Conservation (phyloP, 2,329 filamentous ascomycete genomes). For the Pseudocercospora vitis region DNA sequence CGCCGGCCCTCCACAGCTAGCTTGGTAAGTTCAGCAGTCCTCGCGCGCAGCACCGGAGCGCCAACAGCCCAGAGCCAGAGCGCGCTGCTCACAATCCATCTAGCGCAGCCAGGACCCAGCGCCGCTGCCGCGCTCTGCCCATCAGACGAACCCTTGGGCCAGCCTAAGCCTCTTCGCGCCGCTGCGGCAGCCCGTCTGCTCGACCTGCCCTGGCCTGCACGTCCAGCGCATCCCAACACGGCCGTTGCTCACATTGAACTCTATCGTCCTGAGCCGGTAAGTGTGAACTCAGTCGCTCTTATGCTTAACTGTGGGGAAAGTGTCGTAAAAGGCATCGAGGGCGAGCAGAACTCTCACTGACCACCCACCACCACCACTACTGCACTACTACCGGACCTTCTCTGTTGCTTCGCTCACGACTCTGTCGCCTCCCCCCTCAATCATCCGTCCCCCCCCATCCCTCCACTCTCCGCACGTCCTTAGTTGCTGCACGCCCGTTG, state of each 20-base stretch:
- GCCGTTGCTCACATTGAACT: constrained; percentile 32
- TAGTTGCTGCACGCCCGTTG: neutral
- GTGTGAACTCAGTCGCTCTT: constrained; percentile 34
- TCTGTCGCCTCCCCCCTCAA: neutral
- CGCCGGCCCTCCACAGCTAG: constrained; percentile 15
- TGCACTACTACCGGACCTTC: neutral
- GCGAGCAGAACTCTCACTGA: too few relatives aligned
- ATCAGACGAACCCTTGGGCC: constrained; percentile 19
- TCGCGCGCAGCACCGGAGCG: constrained; percentile 11
- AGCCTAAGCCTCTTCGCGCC: constrained; percentile 5
- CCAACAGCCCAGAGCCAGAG: constrained; percentile 6
- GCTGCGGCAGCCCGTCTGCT: constrained; percentile 12
- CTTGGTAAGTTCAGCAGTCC: too few relatives aligned
- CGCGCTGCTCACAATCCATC: constrained; percentile 21
- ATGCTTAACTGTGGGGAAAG: constrained; percentile 35
- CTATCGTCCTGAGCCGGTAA: constrained; percentile 30
- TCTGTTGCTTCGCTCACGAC: neutral
- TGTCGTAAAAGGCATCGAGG: constrained; percentile 5
- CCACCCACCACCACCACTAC: neutral
- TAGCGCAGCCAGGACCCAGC: constrained; percentile 24
- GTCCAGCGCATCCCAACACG: constrained; percentile 25
- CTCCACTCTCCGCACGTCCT: constrained; percentile 6
- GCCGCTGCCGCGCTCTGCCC: constrained; percentile 5
- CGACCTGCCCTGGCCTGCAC: constrained; percentile 15
- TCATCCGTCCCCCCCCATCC: neutral